phyloP scores from a whole-genome alignment of 2,329 filamentous ascomycete species.

The Fusarium brachygibbosum region DNA sequence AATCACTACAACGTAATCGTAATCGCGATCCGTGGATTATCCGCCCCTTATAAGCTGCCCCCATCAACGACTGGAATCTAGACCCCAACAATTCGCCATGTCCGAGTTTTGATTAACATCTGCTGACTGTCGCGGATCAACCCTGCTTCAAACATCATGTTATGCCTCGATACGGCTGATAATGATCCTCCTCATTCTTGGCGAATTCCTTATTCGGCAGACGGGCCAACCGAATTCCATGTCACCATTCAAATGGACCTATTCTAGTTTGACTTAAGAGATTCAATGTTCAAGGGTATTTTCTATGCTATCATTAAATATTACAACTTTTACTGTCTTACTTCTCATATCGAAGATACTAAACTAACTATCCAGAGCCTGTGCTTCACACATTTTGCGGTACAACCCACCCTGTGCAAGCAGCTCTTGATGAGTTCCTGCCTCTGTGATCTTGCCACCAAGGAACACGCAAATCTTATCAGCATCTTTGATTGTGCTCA shows the following conservation, averaged over 20 bases:
- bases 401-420: constrained; percentile 62
- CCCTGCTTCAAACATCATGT: background rate
- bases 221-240: constrained; percentile 1
- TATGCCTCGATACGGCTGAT: background rate
- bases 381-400: constrained; percentile 63
- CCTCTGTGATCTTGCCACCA: constrained; percentile 67
- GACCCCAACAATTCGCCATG: constrained; percentile 23
- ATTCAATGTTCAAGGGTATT: constrained; percentile 21
- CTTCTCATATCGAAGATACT: background rate
- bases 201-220: constrained; percentile 10
- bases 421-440: constrained; percentile 69
- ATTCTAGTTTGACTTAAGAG: background rate
- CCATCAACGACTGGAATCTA: constrained; percentile 39
- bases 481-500: constrained; percentile 88
- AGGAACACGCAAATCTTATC: constrained; percentile 74
- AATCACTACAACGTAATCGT: too few relatives aligned
- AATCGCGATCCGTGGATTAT: constrained; percentile 30
- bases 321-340: constrained; percentile 5
- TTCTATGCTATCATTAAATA: constrained; percentile 29
- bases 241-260: background rate
- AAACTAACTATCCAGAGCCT: constrained; percentile 51
- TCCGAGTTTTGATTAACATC: constrained; percentile 14
- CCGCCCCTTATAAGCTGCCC: constrained; percentile 26
- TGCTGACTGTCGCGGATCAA: constrained; percentile 14
- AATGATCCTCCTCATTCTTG: constrained; percentile 7